Percentiles rank a stretch among this genome's conserved stretches.
Conservation (phyloP, 2,329 filamentous ascomycete species). For the Talaromyces sp. region DNA sequence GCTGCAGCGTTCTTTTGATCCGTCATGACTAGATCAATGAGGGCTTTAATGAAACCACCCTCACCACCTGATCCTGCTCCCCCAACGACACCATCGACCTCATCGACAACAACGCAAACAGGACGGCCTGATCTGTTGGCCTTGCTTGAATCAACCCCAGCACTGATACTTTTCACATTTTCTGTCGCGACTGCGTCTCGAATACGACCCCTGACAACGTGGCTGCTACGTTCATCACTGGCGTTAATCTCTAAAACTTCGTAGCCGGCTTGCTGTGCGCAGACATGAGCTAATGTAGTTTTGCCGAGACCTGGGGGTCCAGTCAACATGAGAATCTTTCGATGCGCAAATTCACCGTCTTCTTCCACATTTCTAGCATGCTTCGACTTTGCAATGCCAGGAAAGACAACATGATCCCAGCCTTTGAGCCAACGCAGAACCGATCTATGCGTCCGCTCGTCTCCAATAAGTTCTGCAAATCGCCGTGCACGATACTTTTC, state of each 20-base stretch:
- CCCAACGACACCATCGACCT: slow-evolving; percentile 89
- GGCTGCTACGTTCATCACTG: slow-evolving; percentile 84
- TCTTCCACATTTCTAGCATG: slow-evolving; percentile 46
- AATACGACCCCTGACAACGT: slow-evolving; percentile 88
- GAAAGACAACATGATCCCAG: slow-evolving; percentile 93
- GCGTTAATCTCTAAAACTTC: slow-evolving; percentile 97
- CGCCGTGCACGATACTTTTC: slow-evolving; percentile 93
- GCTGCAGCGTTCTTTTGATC: slow-evolving; percentile 73
- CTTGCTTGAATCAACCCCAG: slow-evolving; percentile 47
- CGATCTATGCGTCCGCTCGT: slow-evolving; percentile 86
- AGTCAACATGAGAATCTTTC: slow-evolving; percentile 84
- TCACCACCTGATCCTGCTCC: slow-evolving; percentile 76
- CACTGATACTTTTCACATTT: slow-evolving; percentile 69
- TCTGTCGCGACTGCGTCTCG: slow-evolving; percentile 90
- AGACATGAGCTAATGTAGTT: slow-evolving; percentile 93
- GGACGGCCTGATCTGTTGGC: slow-evolving; percentile 73
- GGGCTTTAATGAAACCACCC: slow-evolving; percentile 89
- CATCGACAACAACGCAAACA: slow-evolving; percentile 90
- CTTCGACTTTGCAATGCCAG: slow-evolving; percentile 64
- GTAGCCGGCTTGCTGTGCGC: slow-evolving; percentile 90
- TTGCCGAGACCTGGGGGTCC: slow-evolving; percentile 93
- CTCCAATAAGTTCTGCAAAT: slow-evolving; percentile 90
- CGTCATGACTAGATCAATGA: slow-evolving; percentile 82
- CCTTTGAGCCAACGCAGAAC: slow-evolving; percentile 90
- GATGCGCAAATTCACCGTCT: slow-evolving; percentile 70